Evolutionary conservation across 2,329 filamentous ascomycete genomes (phyloP).

Genomic region (Trichoderma arundinaceum): DNA sequence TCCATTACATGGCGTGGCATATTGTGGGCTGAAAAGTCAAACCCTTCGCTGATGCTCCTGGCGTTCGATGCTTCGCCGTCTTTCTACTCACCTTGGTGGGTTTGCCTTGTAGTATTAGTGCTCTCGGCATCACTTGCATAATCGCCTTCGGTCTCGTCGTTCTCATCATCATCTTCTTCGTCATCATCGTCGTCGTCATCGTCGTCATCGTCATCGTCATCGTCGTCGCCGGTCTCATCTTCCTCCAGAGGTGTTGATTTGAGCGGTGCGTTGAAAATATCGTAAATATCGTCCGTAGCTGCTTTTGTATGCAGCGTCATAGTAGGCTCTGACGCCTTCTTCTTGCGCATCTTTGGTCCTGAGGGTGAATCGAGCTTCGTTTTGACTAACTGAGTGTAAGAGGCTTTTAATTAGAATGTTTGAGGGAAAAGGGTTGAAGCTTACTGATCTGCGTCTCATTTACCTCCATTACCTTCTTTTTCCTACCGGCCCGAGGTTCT

Average conservation of each 20-base stretch:
- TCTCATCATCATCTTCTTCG: slow-evolving; percentile 58
- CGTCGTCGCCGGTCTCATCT: slow-evolving; percentile 49
- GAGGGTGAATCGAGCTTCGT: slow-evolving; percentile 90
- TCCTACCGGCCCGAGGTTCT: slow-evolving; percentile 60
- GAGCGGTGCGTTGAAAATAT: slow-evolving; percentile 87
- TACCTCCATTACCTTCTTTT: slow-evolving; percentile 81
- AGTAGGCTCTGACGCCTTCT: slow-evolving; percentile 79
- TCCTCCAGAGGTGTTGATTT: slow-evolving; percentile 39
- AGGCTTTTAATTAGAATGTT: neutral
- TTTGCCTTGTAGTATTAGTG: slow-evolving; percentile 75
- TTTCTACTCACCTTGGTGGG: slow-evolving; percentile 53
- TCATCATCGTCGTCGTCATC: slow-evolving; percentile 4
- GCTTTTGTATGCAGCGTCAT: slow-evolving; percentile 97
- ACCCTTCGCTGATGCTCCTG: slow-evolving; percentile 81
- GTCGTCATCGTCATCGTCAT: slow-evolving; percentile 6
- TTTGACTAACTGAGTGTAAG: slow-evolving; percentile 66
- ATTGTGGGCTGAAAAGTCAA: slow-evolving; percentile 80
- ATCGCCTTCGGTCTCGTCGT: slow-evolving; percentile 73
- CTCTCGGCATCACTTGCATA: slow-evolving; percentile 89
- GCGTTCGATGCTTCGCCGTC: slow-evolving; percentile 60
- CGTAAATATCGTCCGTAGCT: slow-evolving; percentile 96
- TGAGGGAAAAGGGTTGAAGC: slow-evolving; percentile 41
- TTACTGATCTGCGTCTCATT: slow-evolving; percentile 92
- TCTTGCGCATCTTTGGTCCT: slow-evolving; percentile 81
- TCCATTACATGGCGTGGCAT: slow-evolving; percentile 52